Conservation (phyloP, 208 protist genomes). For the Paratrypanosoma confusum region DNA sequence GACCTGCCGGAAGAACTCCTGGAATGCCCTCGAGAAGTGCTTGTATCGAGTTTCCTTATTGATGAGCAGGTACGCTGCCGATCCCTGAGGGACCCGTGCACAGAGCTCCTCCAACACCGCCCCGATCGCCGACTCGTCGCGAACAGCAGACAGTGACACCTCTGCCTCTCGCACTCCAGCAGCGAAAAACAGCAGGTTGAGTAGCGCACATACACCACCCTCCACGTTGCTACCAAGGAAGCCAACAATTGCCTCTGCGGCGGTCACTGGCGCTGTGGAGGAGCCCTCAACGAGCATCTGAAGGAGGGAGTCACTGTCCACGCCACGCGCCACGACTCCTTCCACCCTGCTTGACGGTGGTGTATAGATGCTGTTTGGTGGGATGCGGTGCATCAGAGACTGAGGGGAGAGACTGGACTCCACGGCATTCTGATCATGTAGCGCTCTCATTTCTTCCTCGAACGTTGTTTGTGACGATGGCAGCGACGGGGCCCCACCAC, state of each 20-base stretch:
- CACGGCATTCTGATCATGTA: too few species aligned
- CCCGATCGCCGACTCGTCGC: slow-evolving; percentile 45
- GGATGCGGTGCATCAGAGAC: too few species aligned
- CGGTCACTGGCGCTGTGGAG: slow-evolving; percentile 15
- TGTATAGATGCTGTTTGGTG: background rate
- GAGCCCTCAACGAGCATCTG: slow-evolving; percentile 33
- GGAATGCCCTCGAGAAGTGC: slow-evolving; percentile 41
- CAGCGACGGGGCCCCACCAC: too few species aligned
- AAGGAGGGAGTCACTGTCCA: slow-evolving; percentile 35
- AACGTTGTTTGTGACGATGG: too few species aligned
- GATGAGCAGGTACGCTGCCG: slow-evolving; percentile 58
- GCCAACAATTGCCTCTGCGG: slow-evolving; percentile 25
- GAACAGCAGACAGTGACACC: slow-evolving; percentile 40
- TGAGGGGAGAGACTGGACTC: too few species aligned
- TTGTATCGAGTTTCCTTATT: slow-evolving; percentile 69
- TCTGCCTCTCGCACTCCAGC: slow-evolving; percentile 64
- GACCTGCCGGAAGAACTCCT: slow-evolving; percentile 53
- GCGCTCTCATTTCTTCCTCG: too few species aligned
- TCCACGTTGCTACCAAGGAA: slow-evolving; percentile 29
- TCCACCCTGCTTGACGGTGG: background rate
- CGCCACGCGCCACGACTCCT: background rate
- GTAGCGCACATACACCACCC: slow-evolving; percentile 41
- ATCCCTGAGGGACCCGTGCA: slow-evolving; percentile 51
- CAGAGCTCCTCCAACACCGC: slow-evolving; percentile 80
- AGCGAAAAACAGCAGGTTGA: slow-evolving; percentile 65